Evolutionary conservation across 2,329 filamentous ascomycete genomes (phyloP), one percentile per base, ranked within the genome.

Genomic region (Talaromyces sp.): DNA sequence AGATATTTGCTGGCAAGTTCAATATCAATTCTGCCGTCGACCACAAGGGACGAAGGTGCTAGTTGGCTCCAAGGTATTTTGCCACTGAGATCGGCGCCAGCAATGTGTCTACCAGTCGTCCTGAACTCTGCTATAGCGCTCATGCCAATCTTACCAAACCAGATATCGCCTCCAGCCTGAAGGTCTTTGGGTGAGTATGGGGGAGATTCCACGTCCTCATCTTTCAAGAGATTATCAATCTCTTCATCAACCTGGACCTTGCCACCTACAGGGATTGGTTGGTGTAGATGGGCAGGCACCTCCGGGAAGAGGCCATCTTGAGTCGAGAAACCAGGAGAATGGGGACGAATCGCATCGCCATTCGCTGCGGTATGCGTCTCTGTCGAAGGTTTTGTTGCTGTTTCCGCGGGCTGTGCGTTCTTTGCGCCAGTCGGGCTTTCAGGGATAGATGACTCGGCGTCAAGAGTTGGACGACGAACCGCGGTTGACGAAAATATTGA

Each of bases 1-100:
- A 99, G 87, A 72, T 99, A 99, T 67, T 96, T 92, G 64, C 93
- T 92, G 11, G 94, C 95, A 69, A 90, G 90, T 66, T 90, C 85
- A 70, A 92, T 88, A 60, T 91, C 87, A 66, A 99, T 95, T 19
- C 95, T 73, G 10, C 79, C 81, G 71, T 91, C 88, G 67, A 90
- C 86, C 45, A 87, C 83, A 37, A 89, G 79, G 2, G 80, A 85
- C 35, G 85, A 82, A 0, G 92, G 90, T 8, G 97, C 86, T 10
- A 98, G 81, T 65, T 90, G 86, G 19, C 85, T 84, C 92, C 93
- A 98, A 0, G 89, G 86, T 31, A 87, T 82, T 4, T 82, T 86
- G 54, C 83, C 76, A 57, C 84, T 86, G 62, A 96, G 85, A 73
- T 97, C 90, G 56, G 91, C 92, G 47, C 95, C 95, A 49, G 90